Conservation (phyloP, 2,329 filamentous ascomycete species). For the Ilyonectria sp. region DNA sequence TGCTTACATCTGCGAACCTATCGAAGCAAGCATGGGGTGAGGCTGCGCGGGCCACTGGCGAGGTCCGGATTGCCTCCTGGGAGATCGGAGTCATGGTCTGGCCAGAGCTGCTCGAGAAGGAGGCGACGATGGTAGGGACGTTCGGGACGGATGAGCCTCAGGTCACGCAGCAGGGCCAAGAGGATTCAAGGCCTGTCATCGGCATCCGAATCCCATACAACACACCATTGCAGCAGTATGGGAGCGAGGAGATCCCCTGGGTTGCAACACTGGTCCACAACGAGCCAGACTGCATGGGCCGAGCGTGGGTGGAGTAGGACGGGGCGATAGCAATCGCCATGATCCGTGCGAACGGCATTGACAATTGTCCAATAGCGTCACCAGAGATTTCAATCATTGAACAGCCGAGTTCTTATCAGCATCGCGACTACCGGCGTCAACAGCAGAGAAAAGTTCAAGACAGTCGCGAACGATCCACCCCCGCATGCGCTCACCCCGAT, state of each 20-base stretch:
- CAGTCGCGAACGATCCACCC: slow-evolving; percentile 40
- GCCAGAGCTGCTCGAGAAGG: slow-evolving; percentile 72
- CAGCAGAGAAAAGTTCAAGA: not conserved
- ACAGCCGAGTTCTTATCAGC: slow-evolving; percentile 12
- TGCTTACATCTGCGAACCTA: slow-evolving; percentile 92
- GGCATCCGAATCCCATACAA: slow-evolving; percentile 88
- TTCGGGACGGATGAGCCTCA: slow-evolving; percentile 74
- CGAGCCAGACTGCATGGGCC: slow-evolving; percentile 74
- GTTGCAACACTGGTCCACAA: slow-evolving; percentile 74
- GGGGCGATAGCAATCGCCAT: slow-evolving; percentile 14
- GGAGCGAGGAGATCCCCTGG: slow-evolving; percentile 79
- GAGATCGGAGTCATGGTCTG: slow-evolving; percentile 89
- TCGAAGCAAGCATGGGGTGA: slow-evolving; percentile 93
- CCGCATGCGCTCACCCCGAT: slow-evolving; percentile 29
- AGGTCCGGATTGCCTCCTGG: slow-evolving; percentile 83
- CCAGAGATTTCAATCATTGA: slow-evolving; percentile 5
- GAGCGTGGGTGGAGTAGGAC: slow-evolving; percentile 52
- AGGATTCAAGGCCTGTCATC: slow-evolving; percentile 61
- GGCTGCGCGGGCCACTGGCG: slow-evolving; percentile 66
- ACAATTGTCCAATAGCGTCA: slow-evolving; percentile 10
- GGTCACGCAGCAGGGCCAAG: slow-evolving; percentile 35
- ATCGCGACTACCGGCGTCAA: slow-evolving; percentile 14
- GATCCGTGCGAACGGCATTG: slow-evolving; percentile 5
- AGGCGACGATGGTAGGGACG: slow-evolving; percentile 75
- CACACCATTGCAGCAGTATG: slow-evolving; percentile 80